Percentiles rank a stretch among this genome's conserved stretches.
Evolutionary conservation across 495 filamentous ascomycete species (phyloP).

Genomic region (Hypoxylon fragiforme): DNA sequence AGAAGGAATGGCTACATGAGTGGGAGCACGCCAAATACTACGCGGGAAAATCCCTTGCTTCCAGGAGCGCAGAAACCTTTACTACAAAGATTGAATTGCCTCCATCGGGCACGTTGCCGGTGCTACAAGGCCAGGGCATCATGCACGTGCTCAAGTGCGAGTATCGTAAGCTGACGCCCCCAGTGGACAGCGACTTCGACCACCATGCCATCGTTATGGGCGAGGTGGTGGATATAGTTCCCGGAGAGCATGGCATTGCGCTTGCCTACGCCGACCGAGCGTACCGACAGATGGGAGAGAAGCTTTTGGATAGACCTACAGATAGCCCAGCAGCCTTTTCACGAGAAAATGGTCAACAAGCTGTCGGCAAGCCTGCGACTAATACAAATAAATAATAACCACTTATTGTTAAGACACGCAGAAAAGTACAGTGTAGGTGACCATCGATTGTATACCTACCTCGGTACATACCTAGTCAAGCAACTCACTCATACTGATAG

Average conservation of each 20-base stretch:
- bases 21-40: conserved; percentile 17
- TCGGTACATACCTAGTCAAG: not conserved
- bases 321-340: not conserved
- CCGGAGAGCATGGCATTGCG: conserved; percentile 36
- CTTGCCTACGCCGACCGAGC: conserved; percentile 48
- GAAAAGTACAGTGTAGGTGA: not conserved
- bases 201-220: conserved; percentile 61
- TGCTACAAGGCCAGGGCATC: conserved; percentile 45
- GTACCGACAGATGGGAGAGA: conserved; percentile 45
- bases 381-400: not conserved
- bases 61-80: not conserved
- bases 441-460: no score
- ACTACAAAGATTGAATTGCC: conserved; percentile 8
- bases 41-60: not conserved
- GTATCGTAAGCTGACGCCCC: conserved; percentile 15
- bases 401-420: not conserved
- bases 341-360: not conserved
- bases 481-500: not conserved
- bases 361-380: not conserved
- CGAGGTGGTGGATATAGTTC: conserved; percentile 50
- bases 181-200: conserved; percentile 34
- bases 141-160: conserved; percentile 48
- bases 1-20: conserved; percentile 21
- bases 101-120: conserved; percentile 22
- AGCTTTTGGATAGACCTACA: conserved; percentile 17